Evolutionary conservation across 179 eudicot genomes (phyloP), one percentile per base, ranked within the genome.

Genomic region (Spinacia oleracea): DNA sequence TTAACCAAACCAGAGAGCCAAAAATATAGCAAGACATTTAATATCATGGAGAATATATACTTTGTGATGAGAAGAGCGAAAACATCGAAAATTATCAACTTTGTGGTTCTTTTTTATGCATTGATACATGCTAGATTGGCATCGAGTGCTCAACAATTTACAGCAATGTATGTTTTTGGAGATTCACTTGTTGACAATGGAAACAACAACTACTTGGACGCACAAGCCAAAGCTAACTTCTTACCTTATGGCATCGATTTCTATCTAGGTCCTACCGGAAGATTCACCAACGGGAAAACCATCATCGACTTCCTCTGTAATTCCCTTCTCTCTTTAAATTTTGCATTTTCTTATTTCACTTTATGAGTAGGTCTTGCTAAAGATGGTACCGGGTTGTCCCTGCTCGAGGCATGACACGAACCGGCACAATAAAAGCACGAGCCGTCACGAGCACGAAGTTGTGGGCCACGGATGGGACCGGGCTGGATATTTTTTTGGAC

Each of bases 161-260:
- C 90, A 21, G 97, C 96, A 1, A 83, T 92, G 90, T 96, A 78
- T 78, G 97, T 92, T 51, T 91, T 90, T 78, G 99, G 98, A 77
- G 99, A 96, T 80, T 96, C 99, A 6, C 62, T 92, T 48, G 91
- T 93, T 32, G 99, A 96, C 76, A 84, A 84, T 66, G 99, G 99
- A 70, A 96, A 96, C 64, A 96, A 93, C 89, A 93, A 96, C 75
- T 90, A 70, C 85, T 80, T 93, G 29, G 84, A 82, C 72, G 84
- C 97, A 27, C 75, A 83, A 32, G 99, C 98, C 0, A 96, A 87
- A 71, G 86, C 99, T 5, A 92, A 96, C 71, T 93, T 88, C 76
- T 85, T 72, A 45, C 99, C 99, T 12, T 96, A 96, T 55, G 99
- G 98, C 8, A 23, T 81, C 45, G 98, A 96, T 82, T 88, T 74